A percentile compares a stretch with the other conserved stretches of the same genome.
These are phyloP conservation scores for Calonectria multiphialidica DNA, from an alignment of 2,329 filamentous ascomycete genomes.

Conservation along the genomic window DNA sequence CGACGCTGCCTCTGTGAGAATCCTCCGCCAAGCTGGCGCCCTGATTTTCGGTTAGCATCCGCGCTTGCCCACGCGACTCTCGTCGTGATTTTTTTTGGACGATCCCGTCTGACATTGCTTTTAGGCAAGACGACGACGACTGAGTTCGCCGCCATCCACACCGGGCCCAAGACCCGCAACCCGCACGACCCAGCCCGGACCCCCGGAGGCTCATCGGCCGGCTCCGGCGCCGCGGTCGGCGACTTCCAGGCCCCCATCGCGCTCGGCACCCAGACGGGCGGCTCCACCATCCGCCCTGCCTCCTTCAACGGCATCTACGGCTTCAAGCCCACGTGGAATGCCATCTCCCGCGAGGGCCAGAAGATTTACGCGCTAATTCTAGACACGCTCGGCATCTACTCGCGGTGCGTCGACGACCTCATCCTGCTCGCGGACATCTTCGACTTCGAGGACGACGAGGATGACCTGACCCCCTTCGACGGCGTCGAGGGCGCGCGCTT, in stretches of 20 bases:
- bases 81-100: background rate
- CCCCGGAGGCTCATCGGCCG: slow-evolving; percentile 76
- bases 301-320: slow-evolving; percentile 77
- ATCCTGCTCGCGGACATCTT: slow-evolving; percentile 68
- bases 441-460: slow-evolving; percentile 58
- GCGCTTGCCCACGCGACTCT: background rate
- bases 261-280: slow-evolving; percentile 76
- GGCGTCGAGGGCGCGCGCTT: slow-evolving; percentile 65
- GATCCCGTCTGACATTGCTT: background rate
- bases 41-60: slow-evolving; percentile 58
- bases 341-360: slow-evolving; percentile 72
- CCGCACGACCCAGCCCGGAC: slow-evolving; percentile 75
- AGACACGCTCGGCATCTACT: slow-evolving; percentile 74
- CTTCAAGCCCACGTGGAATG: slow-evolving; percentile 76
- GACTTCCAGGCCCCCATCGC: slow-evolving; percentile 73
- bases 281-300: slow-evolving; percentile 73
- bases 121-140: slow-evolving; percentile 63
- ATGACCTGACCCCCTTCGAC: slow-evolving; percentile 49
- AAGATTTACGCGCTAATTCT: slow-evolving; percentile 70
- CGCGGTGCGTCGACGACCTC: slow-evolving; percentile 69
- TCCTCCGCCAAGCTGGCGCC: slow-evolving; percentile 67
- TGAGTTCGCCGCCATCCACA: slow-evolving; percentile 70
- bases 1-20: slow-evolving; percentile 65
- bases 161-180: slow-evolving; percentile 68
- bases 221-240: slow-evolving; percentile 75